phyloP scores from a whole-genome alignment of 1,139 yeast genomes.

The Eremothecium cymbalariae region DNA sequence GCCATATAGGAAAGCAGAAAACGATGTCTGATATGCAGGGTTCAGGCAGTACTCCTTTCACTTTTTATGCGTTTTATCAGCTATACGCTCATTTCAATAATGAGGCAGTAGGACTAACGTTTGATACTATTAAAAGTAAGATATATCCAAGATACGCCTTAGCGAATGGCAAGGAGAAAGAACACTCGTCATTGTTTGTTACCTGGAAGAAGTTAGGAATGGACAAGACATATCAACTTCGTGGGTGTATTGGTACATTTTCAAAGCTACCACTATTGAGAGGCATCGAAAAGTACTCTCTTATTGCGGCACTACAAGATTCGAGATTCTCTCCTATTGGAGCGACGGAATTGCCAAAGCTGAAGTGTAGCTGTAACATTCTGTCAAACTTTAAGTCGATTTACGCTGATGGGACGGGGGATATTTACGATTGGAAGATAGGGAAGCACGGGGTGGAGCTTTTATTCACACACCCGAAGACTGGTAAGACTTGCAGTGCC shows the following conservation, averaged over 20 bases:
- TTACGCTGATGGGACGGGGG: slow-evolving; percentile 18
- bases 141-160: slow-evolving; percentile 17
- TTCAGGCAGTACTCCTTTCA: slow-evolving; percentile 18
- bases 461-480: slow-evolving; percentile 38
- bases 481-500: slow-evolving; percentile 44
- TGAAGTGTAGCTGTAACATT: slow-evolving; percentile 37
- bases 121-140: slow-evolving; percentile 13
- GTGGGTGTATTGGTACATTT: slow-evolving; percentile 96
- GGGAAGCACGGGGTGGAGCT: slow-evolving; percentile 73
- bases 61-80: slow-evolving; percentile 30
- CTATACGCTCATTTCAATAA: slow-evolving; percentile 18
- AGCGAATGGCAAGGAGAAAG: slow-evolving; percentile 8
- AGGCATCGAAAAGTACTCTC: slow-evolving; percentile 58
- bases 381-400: slow-evolving; percentile 25
- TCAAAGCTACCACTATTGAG: slow-evolving; percentile 38
- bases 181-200: slow-evolving; percentile 60
- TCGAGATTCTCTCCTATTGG: slow-evolving; percentile 65
- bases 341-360: slow-evolving; percentile 42
- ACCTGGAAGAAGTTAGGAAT: slow-evolving; percentile 60
- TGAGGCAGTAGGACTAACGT: slow-evolving; percentile 8
- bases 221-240: slow-evolving; percentile 36
- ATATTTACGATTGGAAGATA: slow-evolving; percentile 59
- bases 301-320: slow-evolving; percentile 69
- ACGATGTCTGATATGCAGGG: too few species aligned
- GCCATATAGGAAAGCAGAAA: too few species aligned